Evolutionary conservation across 352 stramenopile genomes (phyloP), one percentile per base, ranked within the genome.

Genomic region (Aphanomyces invadans): DNA sequence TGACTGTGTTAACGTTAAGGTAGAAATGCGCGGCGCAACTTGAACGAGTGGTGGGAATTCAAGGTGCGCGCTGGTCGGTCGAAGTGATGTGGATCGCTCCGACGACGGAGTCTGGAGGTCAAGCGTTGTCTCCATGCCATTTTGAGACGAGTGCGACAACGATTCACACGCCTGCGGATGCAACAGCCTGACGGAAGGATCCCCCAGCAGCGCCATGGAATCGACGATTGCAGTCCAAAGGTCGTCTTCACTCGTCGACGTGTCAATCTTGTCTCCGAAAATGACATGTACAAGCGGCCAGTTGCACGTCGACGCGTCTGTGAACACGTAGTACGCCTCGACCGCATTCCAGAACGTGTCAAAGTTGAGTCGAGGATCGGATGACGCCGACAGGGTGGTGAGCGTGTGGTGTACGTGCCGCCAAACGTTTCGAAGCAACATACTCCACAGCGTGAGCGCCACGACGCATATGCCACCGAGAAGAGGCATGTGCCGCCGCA

Each of bases 211-310:
- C 26, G 76, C 80, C 29, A 90, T 72, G 69, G 78, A 89, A 36
- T 90, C 82, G 26, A 89, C 79, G 9, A 91, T 71, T 31, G 84
- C 81, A 52, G 90, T 81, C 81, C 81, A 90, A 12, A 93, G 71
- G 51, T 93, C 84, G 36, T 93, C 81, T 42, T 93, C 82, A 57
- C 76, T 89, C 0, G 82, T 93, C 4, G 71, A 61, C 0, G 71
- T 62, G 49, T 79, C 65, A 21, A 93, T 80, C 33, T 79, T 69
- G 54, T 87, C 78, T 59, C 82, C 84, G 65, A 87, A 93, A 25
- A 93, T 73, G 31, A 81, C 77, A 53, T 83, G 81, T 32, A 90
- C 80, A 17, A 88, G 76, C 26, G 71, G 62, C 84, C 84, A 93
- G 60, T 91, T 77, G 28, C 80, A 74, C 36, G 74, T 71, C 19